Base-by-base conservation (phyloP, 2,329 filamentous ascomycete species). In the Neofusicoccum sp. region DNA sequence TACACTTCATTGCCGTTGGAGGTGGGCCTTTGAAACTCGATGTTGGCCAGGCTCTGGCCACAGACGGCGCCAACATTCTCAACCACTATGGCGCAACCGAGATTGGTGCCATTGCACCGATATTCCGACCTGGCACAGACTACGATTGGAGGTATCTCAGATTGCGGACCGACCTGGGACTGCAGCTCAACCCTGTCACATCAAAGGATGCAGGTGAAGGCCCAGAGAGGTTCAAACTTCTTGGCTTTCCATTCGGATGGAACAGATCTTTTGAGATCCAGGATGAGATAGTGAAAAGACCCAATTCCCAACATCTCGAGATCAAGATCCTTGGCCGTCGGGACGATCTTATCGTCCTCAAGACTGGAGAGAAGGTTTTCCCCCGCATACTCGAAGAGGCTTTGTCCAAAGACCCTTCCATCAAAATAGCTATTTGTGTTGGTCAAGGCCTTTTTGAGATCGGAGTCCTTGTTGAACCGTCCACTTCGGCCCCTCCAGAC, bases 11-110 rank as follows among this genome's bases (percentile, higher is more conserved):
- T 9, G 72, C 67, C 3, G 63, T 68, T 6, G 74, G 74, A 2
- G 74, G 74, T 1, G 73, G 70, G 6, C 67, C 69, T 1, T 62
- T 75, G 1, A 70, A 70, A 5, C 45, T 65, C 1, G 64, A 62
- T 1, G 66, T 69, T 9, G 72, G 69, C 14, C 63, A 63, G 3
- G 53, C 16, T 5, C 63, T 76, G 6, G 63, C 61, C 4, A 47
- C 64, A 3, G 63, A 62, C 6, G 63, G 65, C 1, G 65, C 75
- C 16, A 70, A 66, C 40, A 58, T 76, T 1, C 63, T 76, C 28
- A 75, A 75, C 61, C 69, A 73, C 58, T 76, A 71, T 51, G 74
- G 74, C 2, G 67, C 68, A 3, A 76, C 74, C 1, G 74, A 76
- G 60, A 67, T 70, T 1, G 74, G 74, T 1, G 67, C 72, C 1